A percentile compares a stretch with the other conserved stretches of the same genome.
These are phyloP conservation scores for Mycena rosella DNA, from an alignment of 768 basidiomycete genomes.

Conservation along the genomic window DNA sequence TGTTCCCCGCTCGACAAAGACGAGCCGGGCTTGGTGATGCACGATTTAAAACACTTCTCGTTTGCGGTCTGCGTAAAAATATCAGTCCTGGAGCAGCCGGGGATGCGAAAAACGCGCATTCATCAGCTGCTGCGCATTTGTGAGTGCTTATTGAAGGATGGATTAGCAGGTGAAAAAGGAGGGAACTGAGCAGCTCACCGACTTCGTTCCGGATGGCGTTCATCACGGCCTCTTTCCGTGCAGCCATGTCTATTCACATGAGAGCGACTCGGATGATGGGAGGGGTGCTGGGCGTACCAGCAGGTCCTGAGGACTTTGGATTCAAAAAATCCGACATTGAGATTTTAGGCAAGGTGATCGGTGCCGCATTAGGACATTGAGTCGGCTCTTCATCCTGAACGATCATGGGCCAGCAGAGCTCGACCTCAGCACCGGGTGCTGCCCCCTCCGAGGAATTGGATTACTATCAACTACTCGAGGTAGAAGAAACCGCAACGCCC, in stretches of 20 bases:
- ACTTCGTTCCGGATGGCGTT: conserved; percentile 76
- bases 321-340: conserved; percentile 70
- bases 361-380: conserved; percentile 3
- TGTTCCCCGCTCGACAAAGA: conserved; percentile 80
- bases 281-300: conserved; percentile 42
- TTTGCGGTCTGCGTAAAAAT: conserved; percentile 71
- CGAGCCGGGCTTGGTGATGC: conserved; percentile 79
- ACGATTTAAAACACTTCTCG: conserved; percentile 83
- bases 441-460: conserved; percentile 50
- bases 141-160: no score
- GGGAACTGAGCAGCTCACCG: no score
- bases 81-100: not conserved
- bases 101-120: conserved; percentile 60
- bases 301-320: conserved; percentile 45
- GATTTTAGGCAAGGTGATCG: conserved; percentile 1
- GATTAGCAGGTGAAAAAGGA: no score
- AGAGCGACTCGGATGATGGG: not conserved
- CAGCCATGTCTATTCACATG: conserved; percentile 53
- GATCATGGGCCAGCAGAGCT: conserved; percentile 36
- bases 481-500: conserved; percentile 83
- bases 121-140: conserved; percentile 86
- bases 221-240: conserved; percentile 70
- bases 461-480: conserved; percentile 86
- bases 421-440: conserved; percentile 24
- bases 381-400: not conserved